Percentiles rank a stretch among this genome's conserved stretches.
phyloP scores from a whole-genome alignment of 495 filamentous ascomycete species.

The Penicillium angulare region DNA sequence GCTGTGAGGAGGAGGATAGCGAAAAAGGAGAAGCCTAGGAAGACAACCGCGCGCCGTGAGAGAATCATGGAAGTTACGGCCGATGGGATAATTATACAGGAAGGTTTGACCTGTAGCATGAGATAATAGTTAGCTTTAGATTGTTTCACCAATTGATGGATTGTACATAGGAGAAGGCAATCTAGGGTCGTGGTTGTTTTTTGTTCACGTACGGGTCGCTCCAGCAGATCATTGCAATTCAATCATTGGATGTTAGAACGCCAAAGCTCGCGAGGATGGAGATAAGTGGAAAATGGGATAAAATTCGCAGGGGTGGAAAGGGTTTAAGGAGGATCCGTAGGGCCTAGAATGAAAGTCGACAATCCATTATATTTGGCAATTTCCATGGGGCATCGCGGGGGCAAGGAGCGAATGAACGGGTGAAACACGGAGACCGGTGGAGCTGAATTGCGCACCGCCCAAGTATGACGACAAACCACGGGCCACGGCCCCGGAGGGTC shows the following conservation, averaged over 20 bases:
- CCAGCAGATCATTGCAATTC: neutral
- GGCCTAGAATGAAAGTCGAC: neutral
- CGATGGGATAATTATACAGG: conserved; percentile 9
- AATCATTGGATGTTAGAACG: neutral
- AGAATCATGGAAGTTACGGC: conserved; percentile 36
- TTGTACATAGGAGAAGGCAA: neutral
- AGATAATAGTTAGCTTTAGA: conserved; percentile 8
- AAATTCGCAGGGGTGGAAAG: neutral
- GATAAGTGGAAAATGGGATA: neutral
- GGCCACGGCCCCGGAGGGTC: neutral
- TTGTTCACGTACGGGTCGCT: neutral
- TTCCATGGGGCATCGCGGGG: neutral
- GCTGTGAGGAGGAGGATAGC: conserved; percentile 29
- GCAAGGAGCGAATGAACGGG: conserved; percentile 1
- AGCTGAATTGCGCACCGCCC: neutral
- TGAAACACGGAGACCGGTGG: conserved; percentile 2
- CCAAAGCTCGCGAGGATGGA: neutral
- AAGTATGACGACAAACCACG: conserved; percentile 4
- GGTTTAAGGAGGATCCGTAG: neutral
- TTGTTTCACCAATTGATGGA: neutral
- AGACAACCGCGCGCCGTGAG: conserved; percentile 34
- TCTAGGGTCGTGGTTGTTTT: neutral
- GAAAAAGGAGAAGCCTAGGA: conserved; percentile 39
- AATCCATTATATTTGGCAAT: neutral
- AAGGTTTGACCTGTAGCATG: conserved; percentile 19